Evolutionary conservation across 129 eudicot genomes (phyloP).

Genomic region (Cynara cardunculus): DNA sequence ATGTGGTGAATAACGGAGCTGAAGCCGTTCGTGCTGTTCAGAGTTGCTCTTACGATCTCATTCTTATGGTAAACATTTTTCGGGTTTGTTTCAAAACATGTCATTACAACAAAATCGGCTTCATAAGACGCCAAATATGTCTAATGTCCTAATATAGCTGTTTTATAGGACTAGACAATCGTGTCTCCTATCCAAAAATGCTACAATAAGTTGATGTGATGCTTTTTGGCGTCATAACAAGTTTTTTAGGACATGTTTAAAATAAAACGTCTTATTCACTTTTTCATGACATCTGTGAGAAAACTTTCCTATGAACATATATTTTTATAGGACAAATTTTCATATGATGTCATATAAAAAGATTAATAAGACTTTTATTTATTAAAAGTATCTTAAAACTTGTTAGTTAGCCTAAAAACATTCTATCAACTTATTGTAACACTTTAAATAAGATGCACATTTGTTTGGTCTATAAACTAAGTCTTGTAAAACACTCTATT

Average conservation of each 20-base stretch:
- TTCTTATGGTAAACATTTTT: conserved; percentile 63
- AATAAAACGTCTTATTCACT: neutral
- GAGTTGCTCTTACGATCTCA: conserved; percentile 49
- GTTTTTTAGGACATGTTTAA: neutral
- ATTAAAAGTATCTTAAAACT: too few relatives aligned
- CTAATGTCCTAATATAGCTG: neutral
- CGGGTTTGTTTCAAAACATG: neutral
- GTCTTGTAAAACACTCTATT: neutral
- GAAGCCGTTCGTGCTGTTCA: conserved; percentile 92
- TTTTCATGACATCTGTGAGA: neutral
- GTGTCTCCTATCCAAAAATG: neutral
- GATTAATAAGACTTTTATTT: neutral
- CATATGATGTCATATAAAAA: neutral
- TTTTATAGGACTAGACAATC: neutral
- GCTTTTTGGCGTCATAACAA: neutral
- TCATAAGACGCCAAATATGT: neutral
- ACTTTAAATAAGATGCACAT: neutral
- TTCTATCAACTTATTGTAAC: neutral
- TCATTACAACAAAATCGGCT: neutral
- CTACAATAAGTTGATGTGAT: neutral
- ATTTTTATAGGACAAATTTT: too few relatives aligned
- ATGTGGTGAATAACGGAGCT: conserved; percentile 83
- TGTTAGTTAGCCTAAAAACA: neutral
- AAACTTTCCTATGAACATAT: neutral
- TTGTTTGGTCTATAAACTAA: neutral